Conservation (phyloP, 257 asterid species). For the Verbascum thapsus region DNA sequence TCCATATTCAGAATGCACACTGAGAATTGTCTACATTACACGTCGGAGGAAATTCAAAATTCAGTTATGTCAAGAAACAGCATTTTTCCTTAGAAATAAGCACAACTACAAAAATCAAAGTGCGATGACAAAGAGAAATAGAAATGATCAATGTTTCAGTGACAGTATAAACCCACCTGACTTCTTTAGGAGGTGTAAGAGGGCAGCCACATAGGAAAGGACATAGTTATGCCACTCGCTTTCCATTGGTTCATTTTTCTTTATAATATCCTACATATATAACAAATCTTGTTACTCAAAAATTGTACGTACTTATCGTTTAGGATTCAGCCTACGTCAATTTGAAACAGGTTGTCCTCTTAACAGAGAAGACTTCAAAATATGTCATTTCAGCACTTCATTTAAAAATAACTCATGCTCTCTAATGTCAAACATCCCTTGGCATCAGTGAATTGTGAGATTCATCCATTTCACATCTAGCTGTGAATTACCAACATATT, state of each 20-base stretch:
- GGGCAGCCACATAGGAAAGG: slow-evolving; percentile 65
- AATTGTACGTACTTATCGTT: not conserved
- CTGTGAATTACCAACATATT: not conserved
- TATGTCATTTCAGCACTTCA: slow-evolving; percentile 7
- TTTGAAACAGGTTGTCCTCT: slow-evolving; percentile 5
- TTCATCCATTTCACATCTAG: slow-evolving; percentile 4
- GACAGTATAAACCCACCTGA: slow-evolving; percentile 50
- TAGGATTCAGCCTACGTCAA: slow-evolving; percentile 17
- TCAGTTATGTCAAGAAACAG: slow-evolving; percentile 16
- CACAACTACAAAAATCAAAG: slow-evolving; percentile 5
- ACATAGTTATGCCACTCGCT: slow-evolving; percentile 43
- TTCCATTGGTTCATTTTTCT: slow-evolving; percentile 40
- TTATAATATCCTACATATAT: slow-evolving; percentile 49
- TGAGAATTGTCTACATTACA: slow-evolving; percentile 2
- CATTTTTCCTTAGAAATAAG: slow-evolving; percentile 12
- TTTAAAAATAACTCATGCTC: not conserved
- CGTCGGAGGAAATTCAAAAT: slow-evolving; percentile 13
- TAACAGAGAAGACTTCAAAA: slow-evolving; percentile 12
- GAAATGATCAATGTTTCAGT: slow-evolving; percentile 21
- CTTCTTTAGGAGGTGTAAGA: slow-evolving; percentile 64
- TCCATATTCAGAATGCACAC: slow-evolving; percentile 15
- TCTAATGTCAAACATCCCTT: slow-evolving; percentile 17
- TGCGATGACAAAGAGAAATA: slow-evolving; percentile 13
- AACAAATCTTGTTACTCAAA: slow-evolving; percentile 26
- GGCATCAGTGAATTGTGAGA: not conserved